Percentiles rank a stretch among this genome's conserved stretches.
Conservation (phyloP, 805 yeast genomes). For the Yamadazyma scolyti region DNA sequence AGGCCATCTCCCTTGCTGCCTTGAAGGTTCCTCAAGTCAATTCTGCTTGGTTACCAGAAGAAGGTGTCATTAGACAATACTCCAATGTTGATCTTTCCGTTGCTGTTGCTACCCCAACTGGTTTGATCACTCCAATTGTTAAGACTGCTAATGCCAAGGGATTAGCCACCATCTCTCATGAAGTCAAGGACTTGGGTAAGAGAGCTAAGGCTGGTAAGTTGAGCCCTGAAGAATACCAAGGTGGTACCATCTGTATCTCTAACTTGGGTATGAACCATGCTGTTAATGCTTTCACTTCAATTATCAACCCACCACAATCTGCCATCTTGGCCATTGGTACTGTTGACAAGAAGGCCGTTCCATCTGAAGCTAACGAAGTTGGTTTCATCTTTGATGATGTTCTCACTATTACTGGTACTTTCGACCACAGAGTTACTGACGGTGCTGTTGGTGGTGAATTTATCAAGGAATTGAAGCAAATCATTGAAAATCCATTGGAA, state of each 20-base stretch:
- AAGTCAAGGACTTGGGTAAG: constrained; percentile 89
- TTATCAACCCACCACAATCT: constrained; percentile 96
- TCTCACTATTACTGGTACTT: constrained; percentile 91
- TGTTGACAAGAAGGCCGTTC: constrained; percentile 85
- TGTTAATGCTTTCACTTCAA: constrained; percentile 88
- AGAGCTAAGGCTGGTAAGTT: constrained; percentile 94
- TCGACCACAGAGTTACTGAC: constrained; percentile 96
- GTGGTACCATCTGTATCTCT: constrained; percentile 98
- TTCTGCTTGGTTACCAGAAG: constrained; percentile 86
- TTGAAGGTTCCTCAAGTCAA: constrained; percentile 90
- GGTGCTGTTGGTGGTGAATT: constrained; percentile 98
- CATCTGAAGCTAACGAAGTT: constrained; percentile 83
- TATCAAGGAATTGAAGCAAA: constrained; percentile 87
- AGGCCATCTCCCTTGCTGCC: constrained; percentile 90
- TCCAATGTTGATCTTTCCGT: constrained; percentile 92
- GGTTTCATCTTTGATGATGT: constrained; percentile 92
- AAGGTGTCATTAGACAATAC: constrained; percentile 91
- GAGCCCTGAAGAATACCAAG: constrained; percentile 96
- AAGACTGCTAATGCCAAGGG: constrained; percentile 87
- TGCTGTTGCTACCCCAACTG: constrained; percentile 98
- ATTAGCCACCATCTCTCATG: constrained; percentile 71
- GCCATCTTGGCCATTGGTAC: constrained; percentile 95
- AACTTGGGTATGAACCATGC: constrained; percentile 99
- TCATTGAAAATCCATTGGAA: constrained; percentile 95
- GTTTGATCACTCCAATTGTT: constrained; percentile 94